Evolutionary conservation across 2,329 filamentous ascomycete species (phyloP).

Genomic region (Paecilomyces sp.): DNA sequence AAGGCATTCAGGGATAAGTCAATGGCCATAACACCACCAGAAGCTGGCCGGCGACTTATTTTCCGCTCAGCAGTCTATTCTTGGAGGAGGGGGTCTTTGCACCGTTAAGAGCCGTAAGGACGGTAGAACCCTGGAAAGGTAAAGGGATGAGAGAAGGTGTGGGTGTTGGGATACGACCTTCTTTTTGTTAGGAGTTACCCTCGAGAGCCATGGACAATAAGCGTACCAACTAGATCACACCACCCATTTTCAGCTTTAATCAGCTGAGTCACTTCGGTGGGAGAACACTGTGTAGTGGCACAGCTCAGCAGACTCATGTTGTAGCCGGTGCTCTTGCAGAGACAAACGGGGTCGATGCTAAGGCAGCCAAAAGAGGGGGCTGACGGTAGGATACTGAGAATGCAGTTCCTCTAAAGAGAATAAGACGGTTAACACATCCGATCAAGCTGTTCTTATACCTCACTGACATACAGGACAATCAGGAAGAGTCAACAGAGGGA

Average conservation of each 20-base stretch:
- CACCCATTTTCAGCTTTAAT: background rate
- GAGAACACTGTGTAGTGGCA: background rate
- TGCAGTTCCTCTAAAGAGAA: background rate
- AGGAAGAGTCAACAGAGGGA: background rate
- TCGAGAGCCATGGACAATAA: background rate
- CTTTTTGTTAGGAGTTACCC: background rate
- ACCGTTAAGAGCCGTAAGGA: background rate
- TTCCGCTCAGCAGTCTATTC: background rate
- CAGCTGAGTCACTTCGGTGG: background rate
- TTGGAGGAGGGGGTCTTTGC: background rate
- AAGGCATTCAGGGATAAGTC: background rate
- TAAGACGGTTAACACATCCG: background rate
- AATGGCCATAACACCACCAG: background rate
- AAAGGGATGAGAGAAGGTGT: background rate
- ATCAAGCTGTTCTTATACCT: background rate
- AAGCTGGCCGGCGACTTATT: background rate
- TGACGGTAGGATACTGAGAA: background rate
- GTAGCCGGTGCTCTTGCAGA: background rate
- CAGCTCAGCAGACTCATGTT: background rate
- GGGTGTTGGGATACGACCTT: background rate
- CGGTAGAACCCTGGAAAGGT: background rate
- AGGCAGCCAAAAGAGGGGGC: background rate
- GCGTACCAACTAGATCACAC: background rate
- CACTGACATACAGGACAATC: background rate
- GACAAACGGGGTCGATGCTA: background rate